Base-by-base conservation (phyloP, 2,329 filamentous ascomycete genomes). In the Colletotrichum shisoi region DNA sequence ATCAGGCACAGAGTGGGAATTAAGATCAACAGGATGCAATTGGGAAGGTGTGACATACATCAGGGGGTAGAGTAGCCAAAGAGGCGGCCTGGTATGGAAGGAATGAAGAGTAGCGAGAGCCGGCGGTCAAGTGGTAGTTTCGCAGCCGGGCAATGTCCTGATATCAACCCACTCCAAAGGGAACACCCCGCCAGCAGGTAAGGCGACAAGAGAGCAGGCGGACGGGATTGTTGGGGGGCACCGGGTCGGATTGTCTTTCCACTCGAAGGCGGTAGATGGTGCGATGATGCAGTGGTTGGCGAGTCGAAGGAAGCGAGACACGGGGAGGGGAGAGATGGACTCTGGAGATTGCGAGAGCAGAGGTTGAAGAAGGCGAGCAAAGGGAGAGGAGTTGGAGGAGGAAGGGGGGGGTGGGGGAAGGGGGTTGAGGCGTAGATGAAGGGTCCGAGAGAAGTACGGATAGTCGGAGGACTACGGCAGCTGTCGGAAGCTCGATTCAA, bases 141-240 rank as follows among this genome's bases (percentile, higher is more conserved):
- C 27, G 44, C 37, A 42, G 34, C 37, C 9, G 12, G 15, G 54
- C 54, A 46, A 53, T 58, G 53, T 49, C 61, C 17, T 67, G 53
- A 65, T 68, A 45, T 65, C 56, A 60, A 65, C 42, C 54, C 48
- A 51, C 37, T 60, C 61, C 39, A 68, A 21, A 51, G 62, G 56
- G 60, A 34, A 34, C 39, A 56, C 56, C 58, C 56, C 58, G 61
- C 49, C 65, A 68, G 54, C 46, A 67, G 53, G 63, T 37, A 52
- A 64, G 54, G 42, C 19, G 56, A 54, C 42, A 27, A 27, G 34
- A 34, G 27, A 21, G 19, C 46, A 58, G 60, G 61, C 37, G 24
- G 13, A 58, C 53, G 39, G 46, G 42, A 34, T 39, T 34, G 42
- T 13, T 34, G 31, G 46, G 40, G n/a, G 42, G 24, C 24, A 34